Percentiles rank a stretch among this genome's conserved stretches.
These are phyloP conservation scores for Amanita muscaria DNA, from an alignment of 768 basidiomycete genomes.

Conservation along the genomic window DNA sequence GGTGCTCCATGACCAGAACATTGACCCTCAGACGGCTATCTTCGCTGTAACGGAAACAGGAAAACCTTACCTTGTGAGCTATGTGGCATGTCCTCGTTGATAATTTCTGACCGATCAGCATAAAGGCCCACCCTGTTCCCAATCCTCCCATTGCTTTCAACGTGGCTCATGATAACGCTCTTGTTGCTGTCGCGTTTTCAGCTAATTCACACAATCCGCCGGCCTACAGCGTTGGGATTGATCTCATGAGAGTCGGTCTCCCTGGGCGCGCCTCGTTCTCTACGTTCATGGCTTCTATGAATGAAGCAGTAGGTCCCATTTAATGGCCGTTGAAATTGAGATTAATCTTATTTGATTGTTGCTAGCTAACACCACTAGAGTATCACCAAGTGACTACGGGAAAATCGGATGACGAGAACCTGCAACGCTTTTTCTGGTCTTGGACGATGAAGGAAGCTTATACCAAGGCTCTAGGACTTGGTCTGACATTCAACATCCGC, in stretches of 20 bases:
- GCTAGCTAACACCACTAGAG: constrained; percentile 38
- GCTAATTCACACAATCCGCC: constrained; percentile 33
- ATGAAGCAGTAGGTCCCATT: constrained; percentile 45
- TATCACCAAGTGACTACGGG: constrained; percentile 29
- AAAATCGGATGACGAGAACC: constrained; percentile 37
- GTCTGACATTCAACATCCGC: constrained; percentile 74
- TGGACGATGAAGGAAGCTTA: constrained; percentile 93
- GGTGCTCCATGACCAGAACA: constrained; percentile 50
- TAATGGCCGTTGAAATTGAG: background rate
- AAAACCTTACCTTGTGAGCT: constrained; percentile 70
- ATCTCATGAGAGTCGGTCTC: constrained; percentile 70
- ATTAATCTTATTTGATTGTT: constrained; percentile 6
- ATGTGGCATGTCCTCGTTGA: constrained; percentile 3
- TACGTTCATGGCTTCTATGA: constrained; percentile 55
- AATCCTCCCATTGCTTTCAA: constrained; percentile 67
- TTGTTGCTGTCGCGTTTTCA: constrained; percentile 62
- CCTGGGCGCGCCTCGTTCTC: constrained; percentile 48
- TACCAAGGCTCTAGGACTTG: constrained; percentile 79
- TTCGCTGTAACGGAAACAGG: constrained; percentile 53
- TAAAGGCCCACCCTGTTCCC: constrained; percentile 35
- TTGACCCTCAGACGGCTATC: constrained; percentile 35
- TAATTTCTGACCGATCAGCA: background rate
- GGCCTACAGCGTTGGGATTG: constrained; percentile 62
- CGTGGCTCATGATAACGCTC: constrained; percentile 69
- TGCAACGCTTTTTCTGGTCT: constrained; percentile 67